These are phyloP conservation scores for Lyophyllum atratum DNA, from an alignment of 768 basidiomycete genomes.

Conservation along the genomic window DNA sequence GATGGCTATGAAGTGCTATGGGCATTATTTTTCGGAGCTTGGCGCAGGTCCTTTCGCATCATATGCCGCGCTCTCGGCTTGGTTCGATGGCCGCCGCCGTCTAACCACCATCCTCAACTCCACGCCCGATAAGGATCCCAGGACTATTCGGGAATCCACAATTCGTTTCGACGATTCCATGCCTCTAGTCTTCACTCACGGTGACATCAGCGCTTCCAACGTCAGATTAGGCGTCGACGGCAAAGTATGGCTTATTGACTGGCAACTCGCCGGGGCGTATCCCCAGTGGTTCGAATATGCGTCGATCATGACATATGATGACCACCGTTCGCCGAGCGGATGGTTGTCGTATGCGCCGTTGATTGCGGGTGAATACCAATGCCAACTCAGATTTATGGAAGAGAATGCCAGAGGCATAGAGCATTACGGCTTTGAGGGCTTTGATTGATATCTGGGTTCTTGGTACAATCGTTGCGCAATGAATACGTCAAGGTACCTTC, in stretches of 20 bases:
- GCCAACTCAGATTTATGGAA: not conserved
- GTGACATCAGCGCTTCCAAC: conserved; percentile 20
- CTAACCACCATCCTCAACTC: not conserved
- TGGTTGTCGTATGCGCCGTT: conserved; percentile 3
- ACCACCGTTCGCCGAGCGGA: not conserved
- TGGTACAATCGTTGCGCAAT: not conserved
- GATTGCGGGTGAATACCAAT: not conserved
- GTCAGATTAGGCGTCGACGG: conserved; percentile 15
- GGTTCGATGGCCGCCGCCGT: conserved; percentile 19
- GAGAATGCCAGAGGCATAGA: not conserved
- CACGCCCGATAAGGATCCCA: not conserved
- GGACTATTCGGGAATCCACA: not conserved
- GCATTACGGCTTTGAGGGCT: conserved; percentile 3
- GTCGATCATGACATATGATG: conserved; percentile 4
- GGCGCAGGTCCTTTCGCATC: conserved; percentile 30
- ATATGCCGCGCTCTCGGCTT: conserved; percentile 24
- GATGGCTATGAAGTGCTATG: conserved; percentile 8
- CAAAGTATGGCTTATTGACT: conserved; percentile 21
- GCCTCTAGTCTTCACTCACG: conserved; percentile 23
- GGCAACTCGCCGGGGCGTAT: conserved; percentile 20
- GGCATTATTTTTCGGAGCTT: conserved; percentile 20
- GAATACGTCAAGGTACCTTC: not conserved
- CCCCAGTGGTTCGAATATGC: conserved; percentile 25
- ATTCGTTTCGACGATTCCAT: conserved; percentile 13
- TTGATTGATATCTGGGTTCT: conserved; percentile 1